A percentile compares a stretch with the other conserved stretches of the same genome.
These are phyloP conservation scores for Carpinus viminea DNA, from an alignment of 306 rosid genomes.

Conservation along the genomic window DNA sequence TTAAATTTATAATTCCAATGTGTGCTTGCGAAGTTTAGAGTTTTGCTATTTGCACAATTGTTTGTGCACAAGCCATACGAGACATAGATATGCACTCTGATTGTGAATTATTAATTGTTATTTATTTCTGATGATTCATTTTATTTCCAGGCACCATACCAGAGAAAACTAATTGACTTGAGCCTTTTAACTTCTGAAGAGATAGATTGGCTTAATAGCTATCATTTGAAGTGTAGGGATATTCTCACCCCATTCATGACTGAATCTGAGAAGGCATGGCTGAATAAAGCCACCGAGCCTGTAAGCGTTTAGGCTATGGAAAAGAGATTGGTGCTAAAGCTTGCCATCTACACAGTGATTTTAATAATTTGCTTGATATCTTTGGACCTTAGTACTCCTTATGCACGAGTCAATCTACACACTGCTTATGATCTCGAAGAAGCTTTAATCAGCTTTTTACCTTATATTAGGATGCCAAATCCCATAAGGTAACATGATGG, in stretches of 20 bases:
- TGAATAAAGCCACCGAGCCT: constrained; percentile 83
- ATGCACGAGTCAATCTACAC: background rate
- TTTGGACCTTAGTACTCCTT: background rate
- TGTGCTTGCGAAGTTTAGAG: background rate
- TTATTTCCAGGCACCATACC: constrained; percentile 78
- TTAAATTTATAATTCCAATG: background rate
- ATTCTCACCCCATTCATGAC: constrained; percentile 66
- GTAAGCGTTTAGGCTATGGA: constrained; percentile 42
- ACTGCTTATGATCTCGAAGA: background rate
- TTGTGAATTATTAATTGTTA: background rate
- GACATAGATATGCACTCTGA: background rate
- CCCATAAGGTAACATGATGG: too few species aligned
- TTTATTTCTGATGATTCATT: constrained; percentile 19
- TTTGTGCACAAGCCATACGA: background rate
- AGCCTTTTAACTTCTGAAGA: constrained; percentile 67
- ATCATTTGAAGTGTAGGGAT: constrained; percentile 75
- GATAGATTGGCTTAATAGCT: constrained; percentile 77
- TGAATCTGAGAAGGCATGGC: constrained; percentile 81
- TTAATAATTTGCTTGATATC: background rate
- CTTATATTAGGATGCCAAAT: background rate
- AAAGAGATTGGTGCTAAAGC: constrained; percentile 2
- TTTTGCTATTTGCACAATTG: background rate
- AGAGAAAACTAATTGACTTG: constrained; percentile 75
- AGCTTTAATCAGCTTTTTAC: background rate
- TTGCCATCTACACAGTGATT: constrained; percentile 14